phyloP scores from a whole-genome alignment of 73 alveolate genomes.

The Symbiodinium natans region DNA sequence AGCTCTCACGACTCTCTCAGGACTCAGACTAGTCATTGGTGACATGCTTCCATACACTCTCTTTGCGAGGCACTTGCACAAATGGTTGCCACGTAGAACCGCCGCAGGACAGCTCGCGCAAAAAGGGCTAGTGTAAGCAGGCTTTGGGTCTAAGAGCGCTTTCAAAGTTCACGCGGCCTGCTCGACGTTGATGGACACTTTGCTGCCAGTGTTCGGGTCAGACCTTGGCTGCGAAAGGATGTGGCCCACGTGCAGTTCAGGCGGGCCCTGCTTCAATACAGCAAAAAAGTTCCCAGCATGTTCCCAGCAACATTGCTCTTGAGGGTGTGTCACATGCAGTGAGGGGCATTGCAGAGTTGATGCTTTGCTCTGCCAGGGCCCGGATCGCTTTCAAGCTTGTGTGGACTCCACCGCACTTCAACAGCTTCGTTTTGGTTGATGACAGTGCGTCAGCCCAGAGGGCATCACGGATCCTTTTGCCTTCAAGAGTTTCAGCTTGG shows the following conservation, averaged over 20 bases:
- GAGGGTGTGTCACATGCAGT: too few relatives aligned
- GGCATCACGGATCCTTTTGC: neutral
- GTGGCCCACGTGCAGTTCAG: constrained; percentile 86
- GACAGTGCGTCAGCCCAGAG: neutral
- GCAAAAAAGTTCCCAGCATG: neutral
- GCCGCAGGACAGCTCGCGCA: neutral
- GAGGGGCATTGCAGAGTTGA: neutral
- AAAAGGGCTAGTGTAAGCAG: neutral
- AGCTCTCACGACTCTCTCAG: too few relatives aligned
- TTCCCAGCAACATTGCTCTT: neutral
- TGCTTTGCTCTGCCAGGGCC: constrained; percentile 16
- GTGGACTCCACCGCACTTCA: constrained; percentile 85
- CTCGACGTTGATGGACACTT: neutral
- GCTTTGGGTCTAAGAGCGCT: neutral
- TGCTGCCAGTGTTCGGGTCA: neutral
- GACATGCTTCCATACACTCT: too few relatives aligned
- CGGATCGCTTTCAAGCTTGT: constrained; percentile 87
- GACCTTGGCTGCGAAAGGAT: constrained; percentile 19
- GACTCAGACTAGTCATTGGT: too few relatives aligned
- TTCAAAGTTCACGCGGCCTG: neutral
- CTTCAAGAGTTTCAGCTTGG: neutral
- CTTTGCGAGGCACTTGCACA: constrained; percentile 50
- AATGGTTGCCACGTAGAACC: constrained; percentile 92
- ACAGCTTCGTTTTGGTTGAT: constrained; percentile 88
- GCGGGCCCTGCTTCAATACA: neutral